Evolutionary conservation across 768 basidiomycete genomes (phyloP), one percentile per base, ranked within the genome.

Genomic region (Mycena pura): DNA sequence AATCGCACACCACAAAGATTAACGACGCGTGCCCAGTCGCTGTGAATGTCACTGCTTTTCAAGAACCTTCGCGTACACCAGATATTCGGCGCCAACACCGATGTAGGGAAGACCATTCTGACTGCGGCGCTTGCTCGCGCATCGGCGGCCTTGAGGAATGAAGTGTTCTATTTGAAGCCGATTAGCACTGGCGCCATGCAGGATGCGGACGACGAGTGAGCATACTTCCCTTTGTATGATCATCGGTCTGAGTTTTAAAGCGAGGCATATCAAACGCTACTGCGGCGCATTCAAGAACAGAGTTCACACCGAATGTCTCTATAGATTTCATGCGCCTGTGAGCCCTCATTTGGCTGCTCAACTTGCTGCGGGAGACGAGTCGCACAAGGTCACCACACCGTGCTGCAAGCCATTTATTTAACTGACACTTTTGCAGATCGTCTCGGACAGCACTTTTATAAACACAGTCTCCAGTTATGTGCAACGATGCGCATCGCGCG

Each of bases 11-110:
- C 5, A 32, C 22, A 50, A 38, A 50, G 4, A 36, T 25, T 15
- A 19, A 9, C 46, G 29, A 28, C 28, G 32, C 46, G 32, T 25
- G 25, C 22, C 38, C n/a, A n/a, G n/a, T n/a, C n/a, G n/a, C n/a
- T n/a, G n/a, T n/a, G n/a, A n/a, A 95, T 95, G 93, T 86, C 91
- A 47, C 82, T 89, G 21, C 87, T 99, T 43, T 96, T 91, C 80
- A 88, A 86, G 69, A 84, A 95, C 70, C 83, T 98, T 31, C 86
- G 93, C 17, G 79, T 95, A 28, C 92, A 95, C 73, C 93, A 96
- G 72, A 80, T 98, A 60, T 96, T 97, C 70, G 96, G 96, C 29
- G 95, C 96, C 1, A 97, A 96, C 75, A 99, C 96, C 2, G 89
- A 95, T 74, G 95, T 98, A 48, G 96, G 96, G 25, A 98, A 99